Evolutionary conservation across 2,329 filamentous ascomycete species (phyloP), one percentile per base, ranked within the genome.

Genomic region (Keithomyces neogunnii): DNA sequence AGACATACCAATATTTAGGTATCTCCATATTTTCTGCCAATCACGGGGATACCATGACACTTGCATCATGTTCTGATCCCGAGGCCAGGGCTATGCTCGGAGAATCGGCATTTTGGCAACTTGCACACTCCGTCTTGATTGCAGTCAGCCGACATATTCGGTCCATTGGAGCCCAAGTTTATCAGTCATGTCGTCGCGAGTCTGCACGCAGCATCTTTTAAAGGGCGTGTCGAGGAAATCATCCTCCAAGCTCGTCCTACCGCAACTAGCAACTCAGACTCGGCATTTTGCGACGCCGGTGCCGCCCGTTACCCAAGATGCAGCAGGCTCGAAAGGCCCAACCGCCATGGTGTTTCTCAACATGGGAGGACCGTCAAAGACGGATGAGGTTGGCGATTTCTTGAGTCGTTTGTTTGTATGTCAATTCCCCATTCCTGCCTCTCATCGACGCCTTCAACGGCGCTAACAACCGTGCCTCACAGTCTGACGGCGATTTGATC

Each of bases 301-400:
- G 4, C 86, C 88, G 9, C 88, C 89, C 6, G 89, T 93, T 28
- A 91, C 88, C 0, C 89, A 95, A 67, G 78, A 89, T 77, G 76
- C 80, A 5, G 80, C 80, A 1, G 81, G 78, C 10, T 79, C 77
- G 42, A 77, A 88, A 64, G 92, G 92, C 0, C 90, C 91, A 6
- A 99, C 93, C 4, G 93, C 93, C 43, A 97, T 99, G 83, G 93
- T 99, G 11, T 96, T 99, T 64, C 82, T 99, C 73, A 99, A 99
- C 71, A 99, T 99, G 93, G 93, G 93, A 54, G 93, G 93, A 0
- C 93, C 93, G 3, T 88, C 89, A 1, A 96, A 88, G 3, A 87
- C 86, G 4, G 81, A 85, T 59, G 90, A 99, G 73, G 93, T 99
- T 36, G 85, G 86, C 60, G 83, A 86, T 69, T 99, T 97, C 65